Conservation (phyloP, 2,329 filamentous ascomycete genomes). For the Blastomyces silverae region DNA sequence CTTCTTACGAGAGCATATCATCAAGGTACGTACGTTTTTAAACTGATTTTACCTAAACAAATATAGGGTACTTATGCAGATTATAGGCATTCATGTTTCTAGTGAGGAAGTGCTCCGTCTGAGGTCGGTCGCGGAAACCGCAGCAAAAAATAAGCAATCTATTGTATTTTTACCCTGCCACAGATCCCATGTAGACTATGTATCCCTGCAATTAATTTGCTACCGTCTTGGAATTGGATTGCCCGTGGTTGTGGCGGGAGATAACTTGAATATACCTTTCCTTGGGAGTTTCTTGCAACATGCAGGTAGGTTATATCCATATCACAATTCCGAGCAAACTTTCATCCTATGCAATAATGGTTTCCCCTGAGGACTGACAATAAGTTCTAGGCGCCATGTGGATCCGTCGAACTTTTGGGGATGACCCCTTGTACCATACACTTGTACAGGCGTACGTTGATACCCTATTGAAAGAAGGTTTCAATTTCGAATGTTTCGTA, state of each 20-base stretch:
- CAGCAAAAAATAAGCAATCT: constrained; percentile 80
- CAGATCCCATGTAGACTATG: constrained; percentile 91
- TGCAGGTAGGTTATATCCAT: constrained; percentile 50
- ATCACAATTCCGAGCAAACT: not conserved
- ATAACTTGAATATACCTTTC: constrained; percentile 91
- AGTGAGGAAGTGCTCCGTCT: constrained; percentile 86
- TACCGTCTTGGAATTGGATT: constrained; percentile 84
- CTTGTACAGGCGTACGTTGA: constrained; percentile 97
- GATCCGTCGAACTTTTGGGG: constrained; percentile 86
- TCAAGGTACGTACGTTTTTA: constrained; percentile 52
- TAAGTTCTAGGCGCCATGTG: constrained; percentile 67
- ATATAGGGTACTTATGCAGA: not conserved
- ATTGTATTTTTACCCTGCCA: constrained; percentile 95
- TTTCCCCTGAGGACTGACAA: constrained; percentile 20
- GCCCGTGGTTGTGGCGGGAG: constrained; percentile 86
- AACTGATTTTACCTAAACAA: not conserved
- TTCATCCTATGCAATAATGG: not conserved
- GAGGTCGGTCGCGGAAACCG: constrained; percentile 72
- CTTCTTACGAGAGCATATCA: constrained; percentile 89
- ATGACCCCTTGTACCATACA: constrained; percentile 82
- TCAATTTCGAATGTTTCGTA: constrained; percentile 95
- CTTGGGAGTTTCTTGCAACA: constrained; percentile 88
- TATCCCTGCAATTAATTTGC: constrained; percentile 89
- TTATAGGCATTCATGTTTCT: constrained; percentile 73
- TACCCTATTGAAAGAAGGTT: constrained; percentile 79